Conservation (phyloP, 192 early-diverging fungal species). For the Spizellomyces sp. region DNA sequence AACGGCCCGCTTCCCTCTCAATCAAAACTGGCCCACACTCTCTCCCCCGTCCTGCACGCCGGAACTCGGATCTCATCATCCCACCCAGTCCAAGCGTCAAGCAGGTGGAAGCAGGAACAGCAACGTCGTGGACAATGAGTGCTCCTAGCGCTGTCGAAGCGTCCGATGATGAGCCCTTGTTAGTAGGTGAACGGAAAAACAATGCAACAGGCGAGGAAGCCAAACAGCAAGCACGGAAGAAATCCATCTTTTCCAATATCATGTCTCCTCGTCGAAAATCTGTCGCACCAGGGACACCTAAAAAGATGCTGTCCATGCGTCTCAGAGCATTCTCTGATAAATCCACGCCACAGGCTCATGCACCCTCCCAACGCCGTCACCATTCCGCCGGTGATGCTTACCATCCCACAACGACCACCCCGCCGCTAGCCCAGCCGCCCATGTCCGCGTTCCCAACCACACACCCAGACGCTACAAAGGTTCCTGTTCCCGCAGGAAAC, state of each 20-base stretch:
- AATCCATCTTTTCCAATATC: constrained; percentile 14
- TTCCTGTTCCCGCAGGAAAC: constrained; percentile 37
- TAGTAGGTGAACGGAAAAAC: not conserved
- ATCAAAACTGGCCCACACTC: too few species aligned
- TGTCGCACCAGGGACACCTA: not conserved
- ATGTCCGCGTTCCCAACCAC: constrained; percentile 22
- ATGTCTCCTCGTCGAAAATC: constrained; percentile 15
- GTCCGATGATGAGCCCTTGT: constrained; percentile 18
- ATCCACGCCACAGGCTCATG: not conserved
- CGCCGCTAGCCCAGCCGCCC: not conserved
- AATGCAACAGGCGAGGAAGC: not conserved
- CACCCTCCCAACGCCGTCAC: not conserved
- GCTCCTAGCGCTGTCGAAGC: constrained; percentile 38
- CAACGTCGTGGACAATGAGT: constrained; percentile 41
- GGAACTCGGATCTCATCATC: not conserved
- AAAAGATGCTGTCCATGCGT: not conserved
- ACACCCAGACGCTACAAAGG: constrained; percentile 11
- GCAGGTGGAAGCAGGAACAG: constrained; percentile 39
- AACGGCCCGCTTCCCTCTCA: too few species aligned
- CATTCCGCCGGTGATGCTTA: constrained; percentile 13
- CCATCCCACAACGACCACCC: not conserved
- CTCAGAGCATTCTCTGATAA: not conserved
- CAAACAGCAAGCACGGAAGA: not conserved
- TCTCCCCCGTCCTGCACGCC: too few species aligned
- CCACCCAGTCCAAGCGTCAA: constrained; percentile 38